These are phyloP conservation scores for Westerdykella ornata DNA, from an alignment of 2,329 filamentous ascomycete genomes.

Conservation along the genomic window DNA sequence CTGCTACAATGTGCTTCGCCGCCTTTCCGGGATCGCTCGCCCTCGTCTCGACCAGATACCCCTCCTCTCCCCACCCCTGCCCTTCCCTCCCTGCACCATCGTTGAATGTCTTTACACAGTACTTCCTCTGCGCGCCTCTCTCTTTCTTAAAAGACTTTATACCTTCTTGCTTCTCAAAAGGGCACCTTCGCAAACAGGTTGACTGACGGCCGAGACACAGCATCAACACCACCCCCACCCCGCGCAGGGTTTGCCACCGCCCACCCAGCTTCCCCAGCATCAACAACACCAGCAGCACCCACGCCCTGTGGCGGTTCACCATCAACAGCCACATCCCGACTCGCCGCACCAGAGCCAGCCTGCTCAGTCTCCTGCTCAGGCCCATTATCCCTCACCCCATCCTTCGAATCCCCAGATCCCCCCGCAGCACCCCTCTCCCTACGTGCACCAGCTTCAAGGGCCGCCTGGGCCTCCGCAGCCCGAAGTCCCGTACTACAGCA, in stretches of 20 bases:
- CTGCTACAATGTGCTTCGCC: slow-evolving; percentile 16
- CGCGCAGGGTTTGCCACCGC: slow-evolving; percentile 63
- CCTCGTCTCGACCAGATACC: not conserved
- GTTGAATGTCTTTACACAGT: slow-evolving; percentile 8
- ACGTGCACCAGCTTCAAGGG: slow-evolving; percentile 60
- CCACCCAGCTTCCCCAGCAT: slow-evolving; percentile 39
- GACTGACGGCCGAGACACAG: slow-evolving; percentile 23
- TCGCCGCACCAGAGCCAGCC: slow-evolving; percentile 54
- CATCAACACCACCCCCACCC: slow-evolving; percentile 68
- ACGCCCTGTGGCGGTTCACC: slow-evolving; percentile 64
- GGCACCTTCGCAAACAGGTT: not conserved
- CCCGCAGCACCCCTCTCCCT: slow-evolving; percentile 51
- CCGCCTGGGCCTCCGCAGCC: slow-evolving; percentile 56
- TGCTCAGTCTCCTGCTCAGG: slow-evolving; percentile 51
- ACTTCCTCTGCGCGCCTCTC: slow-evolving; percentile 6
- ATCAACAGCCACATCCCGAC: slow-evolving; percentile 50
- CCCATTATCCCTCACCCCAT: slow-evolving; percentile 62
- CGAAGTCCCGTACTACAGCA: slow-evolving; percentile 67
- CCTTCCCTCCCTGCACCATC: slow-evolving; percentile 16
- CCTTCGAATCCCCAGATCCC: slow-evolving; percentile 52
- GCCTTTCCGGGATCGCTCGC: slow-evolving; percentile 1
- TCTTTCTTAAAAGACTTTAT: slow-evolving; percentile 7
- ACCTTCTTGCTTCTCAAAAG: slow-evolving; percentile 1
- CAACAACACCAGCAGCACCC: slow-evolving; percentile 55
- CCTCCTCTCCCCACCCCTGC: slow-evolving; percentile 5